Evolutionary conservation across 176 grass and related monocot genomes (phyloP).

Genomic region (Thinopyrum elongatum): DNA sequence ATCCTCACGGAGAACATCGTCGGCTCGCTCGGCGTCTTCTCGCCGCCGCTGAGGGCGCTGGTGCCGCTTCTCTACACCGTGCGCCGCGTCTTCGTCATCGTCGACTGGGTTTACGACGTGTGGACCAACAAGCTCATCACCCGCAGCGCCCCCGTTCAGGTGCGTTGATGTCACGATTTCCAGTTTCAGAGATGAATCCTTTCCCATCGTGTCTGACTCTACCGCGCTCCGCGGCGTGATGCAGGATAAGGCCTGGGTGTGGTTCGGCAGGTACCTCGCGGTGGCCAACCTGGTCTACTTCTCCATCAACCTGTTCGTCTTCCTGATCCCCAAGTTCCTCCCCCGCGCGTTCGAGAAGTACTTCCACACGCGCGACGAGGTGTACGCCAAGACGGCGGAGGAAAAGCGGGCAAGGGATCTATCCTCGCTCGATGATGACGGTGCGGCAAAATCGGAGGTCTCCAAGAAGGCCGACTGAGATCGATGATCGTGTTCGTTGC

Average conservation of each 20-base stretch:
- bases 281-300: slow-evolving; percentile 69
- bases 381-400: slow-evolving; percentile 42
- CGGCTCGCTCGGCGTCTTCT: slow-evolving; percentile 64
- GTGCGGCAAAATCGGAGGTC: background rate
- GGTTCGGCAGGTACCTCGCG: slow-evolving; percentile 78
- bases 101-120: slow-evolving; percentile 73
- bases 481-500: background rate
- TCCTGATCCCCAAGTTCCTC: slow-evolving; percentile 79
- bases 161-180: background rate
- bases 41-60: slow-evolving; percentile 65
- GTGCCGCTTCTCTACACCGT: slow-evolving; percentile 89
- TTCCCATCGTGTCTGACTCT: too few relatives aligned
- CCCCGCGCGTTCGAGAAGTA: slow-evolving; percentile 78
- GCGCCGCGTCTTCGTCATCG: slow-evolving; percentile 66
- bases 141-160: slow-evolving; percentile 21
- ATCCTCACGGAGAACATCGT: slow-evolving; percentile 93
- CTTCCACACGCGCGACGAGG: slow-evolving; percentile 60
- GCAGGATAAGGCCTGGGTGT: slow-evolving; percentile 63
- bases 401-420: slow-evolving; percentile 34
- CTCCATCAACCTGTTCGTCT: slow-evolving; percentile 73
- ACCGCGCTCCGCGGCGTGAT: too few relatives aligned
- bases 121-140: slow-evolving; percentile 33
- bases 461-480: slow-evolving; percentile 39
- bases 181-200: background rate
- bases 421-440: background rate